Percentiles rank a stretch among this genome's conserved stretches.
These are phyloP conservation scores for Candida hungchunana DNA, from an alignment of 805 yeast genomes.

Conservation along the genomic window DNA sequence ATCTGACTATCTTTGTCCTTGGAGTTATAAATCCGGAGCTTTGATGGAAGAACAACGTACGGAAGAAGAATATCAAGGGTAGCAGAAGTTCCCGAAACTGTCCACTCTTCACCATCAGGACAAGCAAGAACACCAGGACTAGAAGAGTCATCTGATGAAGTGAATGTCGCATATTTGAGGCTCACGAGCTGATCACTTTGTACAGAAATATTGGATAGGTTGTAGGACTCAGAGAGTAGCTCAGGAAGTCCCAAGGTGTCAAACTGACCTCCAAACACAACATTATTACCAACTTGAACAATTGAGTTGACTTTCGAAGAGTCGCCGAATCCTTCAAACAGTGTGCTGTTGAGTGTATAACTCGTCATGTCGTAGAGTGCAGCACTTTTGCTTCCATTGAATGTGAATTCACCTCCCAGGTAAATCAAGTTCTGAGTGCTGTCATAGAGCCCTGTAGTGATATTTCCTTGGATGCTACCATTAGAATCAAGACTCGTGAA, in stretches of 20 bases:
- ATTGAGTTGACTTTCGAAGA: constrained; percentile 62
- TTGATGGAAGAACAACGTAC: constrained; percentile 56
- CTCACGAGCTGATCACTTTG: constrained; percentile 62
- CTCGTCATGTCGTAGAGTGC: constrained; percentile 56
- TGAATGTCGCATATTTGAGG: constrained; percentile 49
- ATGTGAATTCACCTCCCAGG: constrained; percentile 75
- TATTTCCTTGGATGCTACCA: constrained; percentile 30
- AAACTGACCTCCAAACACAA: constrained; percentile 81
- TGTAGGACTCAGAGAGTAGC: constrained; percentile 27
- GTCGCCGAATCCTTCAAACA: constrained; percentile 74
- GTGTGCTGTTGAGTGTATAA: constrained; percentile 40
- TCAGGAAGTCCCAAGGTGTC: constrained; percentile 35
- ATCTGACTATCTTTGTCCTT: constrained; percentile 39
- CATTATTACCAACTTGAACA: constrained; percentile 41
- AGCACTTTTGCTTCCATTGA: constrained; percentile 50
- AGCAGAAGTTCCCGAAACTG: constrained; percentile 46
- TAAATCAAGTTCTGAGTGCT: constrained; percentile 46
- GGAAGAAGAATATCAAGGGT: constrained; percentile 64
- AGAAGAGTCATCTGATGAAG: constrained; percentile 35
- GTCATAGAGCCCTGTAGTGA: constrained; percentile 47
- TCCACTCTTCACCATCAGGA: constrained; percentile 58
- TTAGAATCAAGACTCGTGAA: constrained; percentile 26
- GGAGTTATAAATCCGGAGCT: constrained; percentile 68
- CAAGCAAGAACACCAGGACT: constrained; percentile 38
- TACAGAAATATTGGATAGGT: constrained; percentile 36